Evolutionary conservation across 371 early-diverging fungal species (phyloP).

Genomic region (Mucor velutinosus): DNA sequence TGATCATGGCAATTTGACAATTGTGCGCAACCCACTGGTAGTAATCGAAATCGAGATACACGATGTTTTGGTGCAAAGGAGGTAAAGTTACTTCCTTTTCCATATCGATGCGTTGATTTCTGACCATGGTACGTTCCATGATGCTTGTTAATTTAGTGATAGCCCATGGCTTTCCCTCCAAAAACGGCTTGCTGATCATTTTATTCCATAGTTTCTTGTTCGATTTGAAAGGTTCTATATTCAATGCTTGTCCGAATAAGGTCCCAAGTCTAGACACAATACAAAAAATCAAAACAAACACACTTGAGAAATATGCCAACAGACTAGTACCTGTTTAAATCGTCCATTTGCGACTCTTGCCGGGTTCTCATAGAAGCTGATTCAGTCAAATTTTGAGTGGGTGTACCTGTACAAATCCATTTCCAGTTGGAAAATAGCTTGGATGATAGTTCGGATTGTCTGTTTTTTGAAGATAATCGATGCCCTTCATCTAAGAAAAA

Average conservation of each 20-base stretch:
- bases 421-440: slow-evolving; percentile 64
- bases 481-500: slow-evolving; percentile 34
- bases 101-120: slow-evolving; percentile 60
- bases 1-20: slow-evolving; percentile 63
- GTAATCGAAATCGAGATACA: slow-evolving; percentile 59
- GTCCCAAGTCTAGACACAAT: slow-evolving; percentile 42
- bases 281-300: slow-evolving; percentile 1
- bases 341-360: slow-evolving; percentile 20
- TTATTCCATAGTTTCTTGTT: slow-evolving; percentile 41
- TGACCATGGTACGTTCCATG: slow-evolving; percentile 67
- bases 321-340: slow-evolving; percentile 25
- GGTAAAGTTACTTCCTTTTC: slow-evolving; percentile 62
- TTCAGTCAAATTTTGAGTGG: slow-evolving; percentile 62
- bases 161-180: slow-evolving; percentile 44
- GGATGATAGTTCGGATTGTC: slow-evolving; percentile 51
- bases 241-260: slow-evolving; percentile 49
- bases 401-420: slow-evolving; percentile 80
- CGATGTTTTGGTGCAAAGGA: slow-evolving; percentile 55
- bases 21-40: slow-evolving; percentile 69
- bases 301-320: background rate
- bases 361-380: slow-evolving; percentile 19
- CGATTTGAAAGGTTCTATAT: slow-evolving; percentile 55
- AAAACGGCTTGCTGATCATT: slow-evolving; percentile 42
- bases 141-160: slow-evolving; percentile 41
- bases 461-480: slow-evolving; percentile 29